phyloP scores from a whole-genome alignment of 2,329 filamentous ascomycete genomes.

The Trichocomaceae sp. region DNA sequence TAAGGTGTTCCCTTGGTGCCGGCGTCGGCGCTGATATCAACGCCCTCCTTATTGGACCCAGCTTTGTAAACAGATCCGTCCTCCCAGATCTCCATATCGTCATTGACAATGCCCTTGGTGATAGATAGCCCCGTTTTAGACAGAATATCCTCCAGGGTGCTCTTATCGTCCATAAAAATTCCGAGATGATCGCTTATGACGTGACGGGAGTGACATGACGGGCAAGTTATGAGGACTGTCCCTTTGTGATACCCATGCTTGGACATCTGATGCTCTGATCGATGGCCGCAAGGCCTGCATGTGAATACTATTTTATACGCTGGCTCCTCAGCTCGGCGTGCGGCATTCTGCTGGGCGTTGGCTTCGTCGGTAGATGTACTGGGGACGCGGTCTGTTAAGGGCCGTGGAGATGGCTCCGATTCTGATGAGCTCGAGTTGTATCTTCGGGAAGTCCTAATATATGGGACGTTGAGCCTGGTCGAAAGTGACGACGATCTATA shows the following conservation, averaged over 20 bases:
- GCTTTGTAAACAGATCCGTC: constrained; percentile 51
- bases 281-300: constrained; percentile 73
- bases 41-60: constrained; percentile 16
- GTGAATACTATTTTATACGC: constrained; percentile 88
- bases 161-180: constrained; percentile 43
- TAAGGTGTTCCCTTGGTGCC: constrained; percentile 3
- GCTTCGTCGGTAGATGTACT: constrained; percentile 25
- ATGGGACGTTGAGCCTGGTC: not conserved
- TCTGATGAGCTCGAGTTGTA: constrained; percentile 27
- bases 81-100: constrained; percentile 90
- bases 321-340: constrained; percentile 46
- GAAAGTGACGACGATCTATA: constrained; percentile 1
- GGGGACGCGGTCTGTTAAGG: constrained; percentile 29
- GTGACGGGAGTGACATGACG: constrained; percentile 77
- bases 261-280: constrained; percentile 77
- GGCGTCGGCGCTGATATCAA: constrained; percentile 11
- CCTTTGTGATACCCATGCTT: constrained; percentile 95
- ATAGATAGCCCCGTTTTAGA: constrained; percentile 57
- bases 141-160: constrained; percentile 40
- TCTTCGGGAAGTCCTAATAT: constrained; percentile 16
- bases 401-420: constrained; percentile 19
- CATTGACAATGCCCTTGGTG: constrained; percentile 69
- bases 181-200: constrained; percentile 85
- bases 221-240: constrained; percentile 82
- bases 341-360: constrained; percentile 30